Base-by-base conservation (phyloP, 495 filamentous ascomycete genomes). In the Penicillium chermesinum region DNA sequence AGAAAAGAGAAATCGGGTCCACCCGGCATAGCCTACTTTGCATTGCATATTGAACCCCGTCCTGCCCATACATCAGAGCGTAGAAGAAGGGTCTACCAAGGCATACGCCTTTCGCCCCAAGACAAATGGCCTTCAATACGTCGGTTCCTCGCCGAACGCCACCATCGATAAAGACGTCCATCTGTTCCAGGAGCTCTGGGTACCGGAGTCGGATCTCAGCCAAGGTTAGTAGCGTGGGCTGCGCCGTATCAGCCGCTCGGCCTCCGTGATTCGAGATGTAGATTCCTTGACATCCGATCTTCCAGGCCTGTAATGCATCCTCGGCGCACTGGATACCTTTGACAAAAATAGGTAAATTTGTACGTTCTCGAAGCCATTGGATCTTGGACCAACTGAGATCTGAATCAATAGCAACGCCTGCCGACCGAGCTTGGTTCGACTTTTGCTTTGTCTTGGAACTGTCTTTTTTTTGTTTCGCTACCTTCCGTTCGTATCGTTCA, bases 41-140 rank as follows among this genome's bases (percentile, higher is more conserved):
- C n/a, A 8, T 6, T 19, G 5, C 12, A 27, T 14, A 39, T 15
- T 19, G 8, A 12, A n/a, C 20, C 2, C 41, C 50, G 53, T 40
- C 54, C 55, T 54, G 10, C 46, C 52, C 21, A 52, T 58, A 36
- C 55, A 59, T 36, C 3, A 58, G 34, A 5, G 52, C 52, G 33
- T 59, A 59, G 45, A 38, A 52, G 16, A 52, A 55, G 7, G 56
- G 52, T 13, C 56, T 46, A 19, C 89, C 89, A 48, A 95, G 85
- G 12, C 88, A 88, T 1, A 94, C 89, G n/a, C 87, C 89, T 51
- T 76, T 87, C 0, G 89, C 89, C 9, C 89, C 89, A 8, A 95
- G 70, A 47, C 88, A 90, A 30, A 95, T 67, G 17, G 89, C 89
- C 67, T 95, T 95, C 65, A 95, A 75, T 46, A 95, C 87, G 62